Conservation (phyloP, 768 basidiomycete species). For the Boletus fagicola region DNA sequence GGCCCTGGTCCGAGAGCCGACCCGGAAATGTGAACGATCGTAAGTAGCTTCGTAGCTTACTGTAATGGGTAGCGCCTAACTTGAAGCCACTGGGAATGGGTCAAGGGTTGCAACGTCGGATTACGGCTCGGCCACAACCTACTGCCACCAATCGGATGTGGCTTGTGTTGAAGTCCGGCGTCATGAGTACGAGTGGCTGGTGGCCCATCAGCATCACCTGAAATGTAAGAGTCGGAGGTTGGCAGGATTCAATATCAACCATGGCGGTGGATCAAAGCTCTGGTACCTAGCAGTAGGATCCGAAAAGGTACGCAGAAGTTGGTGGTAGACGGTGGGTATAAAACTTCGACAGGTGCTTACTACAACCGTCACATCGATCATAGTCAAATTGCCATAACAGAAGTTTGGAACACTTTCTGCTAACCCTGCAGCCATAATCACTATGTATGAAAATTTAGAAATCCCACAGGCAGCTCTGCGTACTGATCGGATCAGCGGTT, state of each 20-base stretch:
- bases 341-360: no score
- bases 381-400: no score
- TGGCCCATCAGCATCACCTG: background rate
- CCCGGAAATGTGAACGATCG: background rate
- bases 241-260: background rate
- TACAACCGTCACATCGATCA: no score
- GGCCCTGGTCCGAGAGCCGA: background rate
- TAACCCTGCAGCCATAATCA: no score
- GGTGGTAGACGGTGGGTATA: no score
- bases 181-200: background rate
- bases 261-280: background rate
- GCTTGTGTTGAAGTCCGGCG: background rate
- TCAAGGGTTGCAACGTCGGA: constrained; percentile 11
- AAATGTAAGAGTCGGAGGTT: background rate
- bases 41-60: background rate
- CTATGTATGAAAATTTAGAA: no score
- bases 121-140: background rate
- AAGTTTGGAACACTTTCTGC: no score
- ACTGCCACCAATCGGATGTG: background rate
- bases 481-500: no score
- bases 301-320: no score
- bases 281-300: background rate
- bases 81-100: background rate
- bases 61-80: background rate
- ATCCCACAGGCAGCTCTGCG: no score